phyloP scores from a whole-genome alignment of 1,139 yeast genomes.

The Kodamaea plutei region DNA sequence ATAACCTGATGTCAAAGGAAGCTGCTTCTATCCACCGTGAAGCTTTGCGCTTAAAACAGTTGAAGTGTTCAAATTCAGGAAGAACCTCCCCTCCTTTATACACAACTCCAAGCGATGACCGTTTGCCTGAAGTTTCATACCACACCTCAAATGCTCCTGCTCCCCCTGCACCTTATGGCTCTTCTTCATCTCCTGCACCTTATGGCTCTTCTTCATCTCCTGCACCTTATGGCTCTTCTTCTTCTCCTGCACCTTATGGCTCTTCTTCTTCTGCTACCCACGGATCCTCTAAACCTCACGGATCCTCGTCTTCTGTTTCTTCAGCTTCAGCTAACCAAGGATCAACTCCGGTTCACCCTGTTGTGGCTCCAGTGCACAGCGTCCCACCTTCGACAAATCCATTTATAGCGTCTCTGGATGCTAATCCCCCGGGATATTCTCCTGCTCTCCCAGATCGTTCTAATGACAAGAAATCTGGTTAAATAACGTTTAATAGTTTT shows the following conservation, averaged over 20 bases:
- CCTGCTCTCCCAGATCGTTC: not conserved
- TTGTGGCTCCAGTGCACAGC: too few relatives aligned
- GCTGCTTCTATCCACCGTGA: conserved; percentile 66
- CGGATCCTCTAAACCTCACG: too few relatives aligned
- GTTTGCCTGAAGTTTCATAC: conserved; percentile 1
- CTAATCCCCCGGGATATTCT: not conserved
- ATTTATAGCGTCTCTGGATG: too few relatives aligned
- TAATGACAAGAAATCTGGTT: too few relatives aligned
- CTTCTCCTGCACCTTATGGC: not conserved
- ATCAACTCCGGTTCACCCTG: too few relatives aligned
- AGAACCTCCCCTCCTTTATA: conserved; percentile 1
- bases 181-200: too few relatives aligned
- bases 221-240: not conserved
- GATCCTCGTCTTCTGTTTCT: too few relatives aligned
- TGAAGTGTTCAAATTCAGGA: conserved; percentile 33
- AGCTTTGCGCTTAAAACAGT: conserved; percentile 64
- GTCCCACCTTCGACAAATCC: too few relatives aligned
- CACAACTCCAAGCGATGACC: conserved; percentile 1
- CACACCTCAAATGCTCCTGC: too few relatives aligned
- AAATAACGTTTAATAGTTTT: too few relatives aligned
- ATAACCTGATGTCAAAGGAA: conserved; percentile 50
- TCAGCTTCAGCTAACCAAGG: too few relatives aligned
- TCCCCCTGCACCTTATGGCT: not conserved
- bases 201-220: not conserved
- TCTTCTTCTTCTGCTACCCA: too few relatives aligned